phyloP scores from a whole-genome alignment of 441 rosid genomes.

The Euphorbia celastroides region DNA sequence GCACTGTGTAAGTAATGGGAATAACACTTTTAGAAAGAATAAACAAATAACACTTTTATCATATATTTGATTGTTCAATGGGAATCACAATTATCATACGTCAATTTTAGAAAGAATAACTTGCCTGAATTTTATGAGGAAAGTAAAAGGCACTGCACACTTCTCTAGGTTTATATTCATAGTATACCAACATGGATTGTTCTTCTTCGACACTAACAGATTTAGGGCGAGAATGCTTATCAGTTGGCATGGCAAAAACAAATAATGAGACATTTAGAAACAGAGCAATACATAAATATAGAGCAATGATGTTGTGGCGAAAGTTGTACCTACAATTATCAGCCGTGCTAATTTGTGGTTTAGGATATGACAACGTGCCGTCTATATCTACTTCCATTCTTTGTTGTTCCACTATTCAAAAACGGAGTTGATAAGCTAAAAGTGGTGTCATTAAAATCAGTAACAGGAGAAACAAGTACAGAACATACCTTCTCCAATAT shows the following conservation, averaged over 20 bases:
- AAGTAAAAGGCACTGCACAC: slow-evolving; percentile 92
- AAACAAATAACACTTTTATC: neutral
- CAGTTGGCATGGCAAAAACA: slow-evolving; percentile 25
- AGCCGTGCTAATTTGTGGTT: slow-evolving; percentile 38
- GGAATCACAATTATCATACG: neutral
- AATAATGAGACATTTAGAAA: neutral
- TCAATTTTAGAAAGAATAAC: slow-evolving; percentile 10
- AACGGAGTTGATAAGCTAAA: slow-evolving; percentile 6
- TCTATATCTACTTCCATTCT: slow-evolving; percentile 78
- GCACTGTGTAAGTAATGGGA: no score
- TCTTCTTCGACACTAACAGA: slow-evolving; percentile 82
- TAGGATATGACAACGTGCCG: slow-evolving; percentile 70
- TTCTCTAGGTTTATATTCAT: slow-evolving; percentile 86
- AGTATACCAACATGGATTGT: slow-evolving; percentile 75
- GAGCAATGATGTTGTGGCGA: neutral
- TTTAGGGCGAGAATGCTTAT: slow-evolving; percentile 71
- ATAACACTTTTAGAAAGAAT: no score
- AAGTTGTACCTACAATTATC: slow-evolving; percentile 37
- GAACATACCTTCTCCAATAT: slow-evolving; percentile 67
- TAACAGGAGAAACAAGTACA: neutral
- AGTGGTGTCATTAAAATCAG: neutral
- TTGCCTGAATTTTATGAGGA: slow-evolving; percentile 93
- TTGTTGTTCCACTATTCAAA: slow-evolving; percentile 68
- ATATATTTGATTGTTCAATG: neutral
- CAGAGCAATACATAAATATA: neutral